Conservation (phyloP, 192 early-diverging fungal genomes). For the Backusella tuberculispora region DNA sequence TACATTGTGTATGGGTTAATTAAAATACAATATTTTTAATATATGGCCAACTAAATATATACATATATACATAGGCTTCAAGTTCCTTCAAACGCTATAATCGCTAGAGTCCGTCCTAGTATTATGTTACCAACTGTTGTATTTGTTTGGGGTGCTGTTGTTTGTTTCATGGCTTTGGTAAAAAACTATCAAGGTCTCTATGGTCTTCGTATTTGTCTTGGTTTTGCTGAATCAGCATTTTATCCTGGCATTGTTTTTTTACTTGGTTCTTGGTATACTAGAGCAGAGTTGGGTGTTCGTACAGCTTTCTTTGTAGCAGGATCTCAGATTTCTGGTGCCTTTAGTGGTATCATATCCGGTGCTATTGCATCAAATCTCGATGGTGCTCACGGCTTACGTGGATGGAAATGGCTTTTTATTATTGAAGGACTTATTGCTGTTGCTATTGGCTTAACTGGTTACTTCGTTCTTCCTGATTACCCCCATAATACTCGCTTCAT, state of each 20-base stretch:
- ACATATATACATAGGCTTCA: slow-evolving; percentile 18
- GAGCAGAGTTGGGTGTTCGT: slow-evolving; percentile 39
- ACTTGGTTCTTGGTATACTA: slow-evolving; percentile 45
- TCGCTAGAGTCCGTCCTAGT: slow-evolving; percentile 30
- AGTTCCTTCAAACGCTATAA: slow-evolving; percentile 34
- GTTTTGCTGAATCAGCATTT: slow-evolving; percentile 38
- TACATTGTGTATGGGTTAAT: slow-evolving; percentile 33
- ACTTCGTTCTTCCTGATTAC: slow-evolving; percentile 54
- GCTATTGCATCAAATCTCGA: slow-evolving; percentile 44
- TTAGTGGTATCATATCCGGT: slow-evolving; percentile 35
- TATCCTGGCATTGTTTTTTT: slow-evolving; percentile 40
- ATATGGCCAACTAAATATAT: background rate
- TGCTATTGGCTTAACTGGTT: slow-evolving; percentile 41
- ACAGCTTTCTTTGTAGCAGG: slow-evolving; percentile 41
- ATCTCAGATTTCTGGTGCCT: slow-evolving; percentile 31
- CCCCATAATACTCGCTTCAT: slow-evolving; percentile 60
- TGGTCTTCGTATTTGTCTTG: slow-evolving; percentile 41
- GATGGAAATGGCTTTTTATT: slow-evolving; percentile 58
- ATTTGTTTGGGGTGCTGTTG: slow-evolving; percentile 32
- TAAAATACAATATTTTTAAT: slow-evolving; percentile 17
- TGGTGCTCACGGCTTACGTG: slow-evolving; percentile 46
- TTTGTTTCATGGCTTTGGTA: slow-evolving; percentile 35
- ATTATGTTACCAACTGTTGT: slow-evolving; percentile 31
- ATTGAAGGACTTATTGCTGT: slow-evolving; percentile 62
- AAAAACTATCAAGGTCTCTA: slow-evolving; percentile 35